Evolutionary conservation across 352 stramenopile species (phyloP), one percentile per base, ranked within the genome.

Genomic region (Globisporangium iwayamae): DNA sequence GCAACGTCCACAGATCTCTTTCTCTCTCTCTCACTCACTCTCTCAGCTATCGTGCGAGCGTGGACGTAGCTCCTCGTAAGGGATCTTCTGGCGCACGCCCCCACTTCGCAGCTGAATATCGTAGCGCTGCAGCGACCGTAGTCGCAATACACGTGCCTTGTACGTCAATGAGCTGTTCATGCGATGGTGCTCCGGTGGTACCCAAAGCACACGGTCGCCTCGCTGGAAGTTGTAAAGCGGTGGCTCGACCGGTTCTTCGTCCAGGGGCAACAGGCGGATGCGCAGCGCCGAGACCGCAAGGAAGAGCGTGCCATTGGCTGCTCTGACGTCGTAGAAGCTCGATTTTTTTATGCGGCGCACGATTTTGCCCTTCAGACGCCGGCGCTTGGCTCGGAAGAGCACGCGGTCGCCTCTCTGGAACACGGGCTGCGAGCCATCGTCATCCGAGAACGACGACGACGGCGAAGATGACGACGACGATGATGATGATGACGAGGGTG

Each of bases 291-390:
- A 45, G 2, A 90, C 65, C 7, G 81, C 70, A 45, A 77, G 63
- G 56, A 85, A 78, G 22, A 79, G 65, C 20, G 32, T 83, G 8
- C 78, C 71, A 28, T 85, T 87, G 25, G 73, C 70, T 39, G 73
- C 70, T 8, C 70, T 64, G 28, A 90, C 68, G 55, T 82, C 74
- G 69, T 90, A 90, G 56, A 90, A 87, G 60, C 78, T 74, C 25
- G 81, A 83, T 41, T 32, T 51, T 1, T 58, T 56, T 43, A 90
- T 76, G 18, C 77, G 77, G 18, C 68, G 71, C 1, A 65, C 53
- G 38, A 88, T 63, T 16, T 46, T 75, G 18, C 78, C 78, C 46
- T 68, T 65, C 32, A 81, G 73, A 60, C 73, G 78, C 0, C 71
- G 74, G 14, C 58, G 55, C 34, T 65, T 72, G 1, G 66, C 70